phyloP scores from a whole-genome alignment of 106 monocot genomes.

The Iris macrosiphon region DNA sequence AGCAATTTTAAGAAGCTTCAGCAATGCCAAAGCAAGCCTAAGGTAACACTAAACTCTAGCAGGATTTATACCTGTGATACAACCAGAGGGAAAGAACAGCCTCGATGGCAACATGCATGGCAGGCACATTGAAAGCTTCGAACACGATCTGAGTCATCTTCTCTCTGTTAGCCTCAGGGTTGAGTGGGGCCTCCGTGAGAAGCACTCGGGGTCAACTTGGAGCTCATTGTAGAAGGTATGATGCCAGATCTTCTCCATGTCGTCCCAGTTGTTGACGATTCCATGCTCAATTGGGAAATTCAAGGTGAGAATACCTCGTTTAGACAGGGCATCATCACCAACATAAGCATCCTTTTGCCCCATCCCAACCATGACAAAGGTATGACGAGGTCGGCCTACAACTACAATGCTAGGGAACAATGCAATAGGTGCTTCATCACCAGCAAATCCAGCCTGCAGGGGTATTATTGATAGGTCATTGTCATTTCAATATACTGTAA shows the following conservation, averaged over 20 bases:
- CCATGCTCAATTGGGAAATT: slow-evolving; percentile 27
- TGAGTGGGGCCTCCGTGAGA: slow-evolving; percentile 28
- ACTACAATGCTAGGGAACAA: slow-evolving; percentile 30
- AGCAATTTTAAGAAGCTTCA: not conserved
- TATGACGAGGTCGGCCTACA: slow-evolving; percentile 31
- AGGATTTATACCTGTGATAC: slow-evolving; percentile 17
- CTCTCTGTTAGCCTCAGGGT: slow-evolving; percentile 31
- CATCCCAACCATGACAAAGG: slow-evolving; percentile 32
- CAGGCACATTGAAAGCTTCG: slow-evolving; percentile 26
- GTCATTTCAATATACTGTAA: no score
- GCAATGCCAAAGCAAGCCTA: not conserved
- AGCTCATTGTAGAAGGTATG: slow-evolving; percentile 32
- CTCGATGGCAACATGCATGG: slow-evolving; percentile 31
- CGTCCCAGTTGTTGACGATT: slow-evolving; percentile 30
- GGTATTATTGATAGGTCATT: no score
- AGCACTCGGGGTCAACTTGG: slow-evolving; percentile 28
- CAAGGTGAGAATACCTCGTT: slow-evolving; percentile 31
- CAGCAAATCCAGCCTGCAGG: slow-evolving; percentile 26
- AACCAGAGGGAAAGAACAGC: slow-evolving; percentile 30
- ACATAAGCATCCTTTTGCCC: slow-evolving; percentile 33
- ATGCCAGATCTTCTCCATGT: slow-evolving; percentile 36
- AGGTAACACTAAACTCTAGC: not conserved
- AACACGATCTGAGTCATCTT: slow-evolving; percentile 33
- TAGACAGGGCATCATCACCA: slow-evolving; percentile 28
- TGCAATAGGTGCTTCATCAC: slow-evolving; percentile 30